Conservation (phyloP, 2,329 filamentous ascomycete genomes). For the Reticulascus tulasneorum region DNA sequence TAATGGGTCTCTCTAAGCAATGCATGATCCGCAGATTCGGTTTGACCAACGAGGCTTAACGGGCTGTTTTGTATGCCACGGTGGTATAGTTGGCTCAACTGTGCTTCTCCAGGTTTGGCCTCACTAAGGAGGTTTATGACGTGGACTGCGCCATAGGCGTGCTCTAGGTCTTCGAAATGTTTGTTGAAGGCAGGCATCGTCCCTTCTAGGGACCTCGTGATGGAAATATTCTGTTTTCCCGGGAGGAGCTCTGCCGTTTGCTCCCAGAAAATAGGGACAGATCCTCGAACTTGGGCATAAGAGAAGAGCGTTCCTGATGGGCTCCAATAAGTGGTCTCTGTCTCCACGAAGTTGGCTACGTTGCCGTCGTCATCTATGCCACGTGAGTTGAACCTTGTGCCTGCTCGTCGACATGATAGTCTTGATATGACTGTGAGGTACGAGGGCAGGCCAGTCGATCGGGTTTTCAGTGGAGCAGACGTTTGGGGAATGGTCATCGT, state of each 20-base stretch:
- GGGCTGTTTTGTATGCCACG: conserved; percentile 72
- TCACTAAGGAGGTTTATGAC: conserved; percentile 92
- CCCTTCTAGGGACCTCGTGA: conserved; percentile 84
- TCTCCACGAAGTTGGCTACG: conserved; percentile 98
- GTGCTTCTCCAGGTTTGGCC: conserved; percentile 78
- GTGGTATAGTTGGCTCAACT: conserved; percentile 76
- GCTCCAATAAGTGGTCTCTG: conserved; percentile 88
- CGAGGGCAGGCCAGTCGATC: conserved; percentile 70
- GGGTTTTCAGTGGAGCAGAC: conserved; percentile 64
- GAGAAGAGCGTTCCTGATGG: conserved; percentile 78
- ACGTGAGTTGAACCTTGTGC: conserved; percentile 93
- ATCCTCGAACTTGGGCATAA: conserved; percentile 88
- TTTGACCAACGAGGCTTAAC: conserved; percentile 57
- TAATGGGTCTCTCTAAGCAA: conserved; percentile 81
- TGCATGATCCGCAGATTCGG: conserved; percentile 62
- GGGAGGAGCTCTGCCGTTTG: conserved; percentile 84
- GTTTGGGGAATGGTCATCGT: conserved; percentile 81
- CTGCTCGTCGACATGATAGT: conserved; percentile 83
- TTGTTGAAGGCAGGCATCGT: conserved; percentile 94
- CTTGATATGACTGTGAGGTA: conserved; percentile 87
- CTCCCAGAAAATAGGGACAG: conserved; percentile 96
- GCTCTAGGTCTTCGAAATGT: conserved; percentile 84
- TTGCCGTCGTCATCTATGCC: conserved; percentile 97
- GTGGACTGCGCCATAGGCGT: conserved; percentile 85
- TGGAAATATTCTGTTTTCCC: conserved; percentile 88